Evolutionary conservation across 345 rosid genomes (phyloP), one percentile per base, ranked within the genome.

Genomic region (Eucalyptus urophylla): DNA sequence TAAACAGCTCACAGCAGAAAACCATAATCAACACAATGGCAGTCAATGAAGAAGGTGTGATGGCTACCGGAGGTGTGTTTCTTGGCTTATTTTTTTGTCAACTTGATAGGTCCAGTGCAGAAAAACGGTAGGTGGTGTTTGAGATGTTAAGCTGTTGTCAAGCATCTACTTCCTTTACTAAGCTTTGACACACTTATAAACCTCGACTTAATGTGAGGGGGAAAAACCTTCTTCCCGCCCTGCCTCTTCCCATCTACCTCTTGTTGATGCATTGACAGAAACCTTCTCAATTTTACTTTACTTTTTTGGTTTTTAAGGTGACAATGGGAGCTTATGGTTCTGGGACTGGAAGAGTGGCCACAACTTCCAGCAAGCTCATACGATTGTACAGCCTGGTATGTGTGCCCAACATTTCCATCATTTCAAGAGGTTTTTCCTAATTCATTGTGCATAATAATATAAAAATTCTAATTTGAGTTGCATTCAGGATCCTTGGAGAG

Each of bases 321-420:
- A 98, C 92, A 98, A 98, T 69, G 99, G 99, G 86, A 98, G 99
- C 89, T 25, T 98, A 90, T 97, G 99, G 99, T 98, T 96, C 93
- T 98, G 99, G 99, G 99, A 98, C 90, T 98, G 99, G 99, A 97
- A 92, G 92, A 97, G 99, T 53, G 99, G 99, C 88, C 92, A 96
- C 92, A 96, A 95, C 92, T 97, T 98, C 93, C 99, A 98, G 93
- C 99, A 98, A 90, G 53, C 95, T 40, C 99, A 98, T 90, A 98
- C 99, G 49, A 97, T 98, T 80, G 99, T 97, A 44, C 99, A 98
- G 90, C 99, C 99, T 40, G 98, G 98, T 95, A 91, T 45, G 92
- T 87, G n/a, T 51, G 5, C 80, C 25, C 44, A 51, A 56, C 60
- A 31, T 31, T n/a, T 21, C 60, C 43, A 24, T 86, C 31, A 25